These are phyloP conservation scores for Ogataea henricii DNA, from an alignment of 805 yeast genomes.

Conservation along the genomic window DNA sequence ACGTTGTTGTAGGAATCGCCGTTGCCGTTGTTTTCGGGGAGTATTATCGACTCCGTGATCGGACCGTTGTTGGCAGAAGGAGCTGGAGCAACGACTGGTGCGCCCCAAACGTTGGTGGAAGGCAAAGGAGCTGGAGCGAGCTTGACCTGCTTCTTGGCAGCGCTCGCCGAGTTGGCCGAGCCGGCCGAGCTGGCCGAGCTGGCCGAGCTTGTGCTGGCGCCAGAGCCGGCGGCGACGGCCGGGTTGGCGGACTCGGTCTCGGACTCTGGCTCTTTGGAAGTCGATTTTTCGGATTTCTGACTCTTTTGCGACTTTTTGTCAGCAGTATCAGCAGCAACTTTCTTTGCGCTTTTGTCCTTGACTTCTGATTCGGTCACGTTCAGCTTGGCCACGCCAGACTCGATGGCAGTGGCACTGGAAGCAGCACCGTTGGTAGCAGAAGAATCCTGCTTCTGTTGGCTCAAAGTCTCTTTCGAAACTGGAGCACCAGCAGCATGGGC, in stretches of 20 bases:
- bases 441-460: conserved; percentile 6
- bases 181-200: not conserved
- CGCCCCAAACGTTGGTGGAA: conserved; percentile 62
- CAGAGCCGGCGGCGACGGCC: not conserved
- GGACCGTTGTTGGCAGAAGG: conserved; percentile 38
- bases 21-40: conserved; percentile 23
- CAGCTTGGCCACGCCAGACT: conserved; percentile 16
- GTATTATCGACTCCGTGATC: conserved; percentile 37
- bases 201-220: not conserved
- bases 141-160: conserved; percentile 31
- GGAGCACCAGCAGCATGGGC: conserved; percentile 37
- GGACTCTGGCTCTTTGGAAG: not conserved
- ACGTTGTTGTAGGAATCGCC: conserved; percentile 18
- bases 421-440: not conserved
- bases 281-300: conserved; percentile 10
- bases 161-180: conserved; percentile 17
- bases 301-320: not conserved
- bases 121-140: conserved; percentile 71
- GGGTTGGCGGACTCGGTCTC: not conserved
- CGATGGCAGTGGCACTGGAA: conserved; percentile 7
- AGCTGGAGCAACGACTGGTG: conserved; percentile 29
- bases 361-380: conserved; percentile 9
- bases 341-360: conserved; percentile 8
- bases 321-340: not conserved
- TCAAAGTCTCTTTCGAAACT: conserved; percentile 11